A percentile compares a stretch with the other conserved stretches of the same genome.
Conservation (phyloP, 208 protist species). For the Wallacemonas sp. region DNA sequence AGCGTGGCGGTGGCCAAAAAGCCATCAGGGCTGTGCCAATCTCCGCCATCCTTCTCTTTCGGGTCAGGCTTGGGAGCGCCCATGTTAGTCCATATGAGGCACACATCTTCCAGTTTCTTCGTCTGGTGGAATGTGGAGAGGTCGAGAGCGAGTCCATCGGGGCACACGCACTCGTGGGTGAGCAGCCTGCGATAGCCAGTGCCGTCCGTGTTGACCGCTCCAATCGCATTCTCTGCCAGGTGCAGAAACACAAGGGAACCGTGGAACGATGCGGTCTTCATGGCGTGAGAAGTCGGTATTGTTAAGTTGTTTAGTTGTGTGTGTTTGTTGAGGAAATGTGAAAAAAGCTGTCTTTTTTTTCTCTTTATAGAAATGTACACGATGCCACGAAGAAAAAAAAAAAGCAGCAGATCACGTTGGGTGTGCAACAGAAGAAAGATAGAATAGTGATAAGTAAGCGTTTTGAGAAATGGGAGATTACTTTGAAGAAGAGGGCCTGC, state of each 20-base stretch:
- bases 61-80: constrained; percentile 12
- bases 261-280: constrained; percentile 7
- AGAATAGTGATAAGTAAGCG: too few species aligned
- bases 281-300: too few species aligned
- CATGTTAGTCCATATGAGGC: constrained; percentile 41
- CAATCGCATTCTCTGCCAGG: constrained; percentile 15
- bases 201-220: constrained; percentile 27
- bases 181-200: constrained; percentile 20
- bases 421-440: too few species aligned
- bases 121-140: constrained; percentile 24
- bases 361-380: too few species aligned
- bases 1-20: constrained; percentile 23
- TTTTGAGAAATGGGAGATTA: too few species aligned
- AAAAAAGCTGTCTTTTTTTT: constrained; percentile 16
- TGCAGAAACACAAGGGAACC: constrained; percentile 27
- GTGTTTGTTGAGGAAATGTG: not conserved
- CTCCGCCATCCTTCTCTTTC: constrained; percentile 14
- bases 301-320: too few species aligned
- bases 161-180: constrained; percentile 28
- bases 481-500: too few species aligned
- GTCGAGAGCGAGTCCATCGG: constrained; percentile 36
- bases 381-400: too few species aligned
- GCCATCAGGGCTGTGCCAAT: constrained; percentile 37
- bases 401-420: too few species aligned
- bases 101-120: constrained; percentile 22